Evolutionary conservation across 2,329 filamentous ascomycete species (phyloP), one percentile per base, ranked within the genome.

Genomic region (Tolypocladium guangdongense): DNA sequence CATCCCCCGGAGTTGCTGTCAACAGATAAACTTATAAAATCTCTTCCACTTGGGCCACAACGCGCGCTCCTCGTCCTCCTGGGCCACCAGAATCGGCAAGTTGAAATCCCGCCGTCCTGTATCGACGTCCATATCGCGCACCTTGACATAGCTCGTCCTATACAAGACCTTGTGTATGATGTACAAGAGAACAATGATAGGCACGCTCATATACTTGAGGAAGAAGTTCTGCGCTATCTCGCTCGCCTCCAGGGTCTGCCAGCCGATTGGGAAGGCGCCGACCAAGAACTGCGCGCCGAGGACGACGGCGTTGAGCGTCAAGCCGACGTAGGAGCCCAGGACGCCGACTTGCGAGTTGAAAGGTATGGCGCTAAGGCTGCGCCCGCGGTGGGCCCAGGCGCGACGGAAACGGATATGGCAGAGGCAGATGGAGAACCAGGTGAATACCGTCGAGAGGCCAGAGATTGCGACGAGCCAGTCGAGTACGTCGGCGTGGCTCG

Each of bases 361-460:
- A 7, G 91, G 87, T 5, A 97, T 77, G 61, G 95, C 87, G 53
- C 83, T 75, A 37, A 91, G 73, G 18, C 74, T 77, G 65, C 85
- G 86, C 48, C 87, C 87, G 56, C 84, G 81, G 14, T 72, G 64
- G 46, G 74, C 76, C 89, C 90, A 95, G n/a, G 84, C 88, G 30
- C 73, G 72, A 57, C 91, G 88, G 79, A 96, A 96, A 53, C 90
- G 89, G 64, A 96, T 95, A 70, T 96, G 91, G 27, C 86, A 82
- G 18, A 95, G 73, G 68, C 90, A 95, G 67, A 96, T 92, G 58
- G 87, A 87, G 52, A 78, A 82, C 88, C 88, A 91, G 6, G 86
- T 90, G 72, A 91, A 88, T 64, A 90, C 79, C 43, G 81, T 84
- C 8, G 84, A 86, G 22, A 90, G 77, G 49, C 84, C 87, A 1